Base-by-base conservation (phyloP, 2,329 filamentous ascomycete species). In the Pseudonectria foliicola region DNA sequence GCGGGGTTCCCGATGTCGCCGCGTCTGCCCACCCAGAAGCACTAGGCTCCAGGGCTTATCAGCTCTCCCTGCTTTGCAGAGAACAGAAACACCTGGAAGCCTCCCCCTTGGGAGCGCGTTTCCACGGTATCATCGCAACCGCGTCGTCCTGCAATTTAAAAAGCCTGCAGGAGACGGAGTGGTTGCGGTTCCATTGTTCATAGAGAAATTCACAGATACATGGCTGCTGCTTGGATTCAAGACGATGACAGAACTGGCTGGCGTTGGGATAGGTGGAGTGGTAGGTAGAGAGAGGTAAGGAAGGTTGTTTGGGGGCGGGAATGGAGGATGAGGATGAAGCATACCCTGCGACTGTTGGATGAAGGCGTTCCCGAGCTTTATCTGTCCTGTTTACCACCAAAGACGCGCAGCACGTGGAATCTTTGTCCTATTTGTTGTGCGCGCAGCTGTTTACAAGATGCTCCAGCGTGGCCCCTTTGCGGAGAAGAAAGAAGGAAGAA, bases 381-480 rank as follows among this genome's bases (percentile, higher is more conserved):
- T 47, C 44, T 43, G 52, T 48, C 34, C 51, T 52, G 34, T 35
- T 42, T 40, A 44, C 48, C 53, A 44, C 47, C 43, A 46, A 43
- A 35, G 37, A 38, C 30, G 28, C 39, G 38, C 29, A 39, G 37
- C 39, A 21, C 34, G 38, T 37, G 36, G 36, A n/a, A n/a, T n/a
- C n/a, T 32, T 36, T 52, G 39, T 50, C 44, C 44, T 45, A 52
- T 50, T 42, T 50, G 50, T 49, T 39, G 39, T 39, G 42, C 44
- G 40, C 43, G 35, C 51, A 38, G 55, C 46, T 49, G 53, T 57
- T 60, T 60, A 60, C 56, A 56, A 44, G 39, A 55, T 56, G 42
- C 46, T 54, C 52, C 43, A 40, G 39, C 42, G 50, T 39, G 42
- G 45, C 47, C 31, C n/a, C 42, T 53, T 49, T 31, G 44, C 42